Evolutionary conservation across 164 flowering plant genomes (phyloP).

Genomic region (Sextonia rubra): DNA sequence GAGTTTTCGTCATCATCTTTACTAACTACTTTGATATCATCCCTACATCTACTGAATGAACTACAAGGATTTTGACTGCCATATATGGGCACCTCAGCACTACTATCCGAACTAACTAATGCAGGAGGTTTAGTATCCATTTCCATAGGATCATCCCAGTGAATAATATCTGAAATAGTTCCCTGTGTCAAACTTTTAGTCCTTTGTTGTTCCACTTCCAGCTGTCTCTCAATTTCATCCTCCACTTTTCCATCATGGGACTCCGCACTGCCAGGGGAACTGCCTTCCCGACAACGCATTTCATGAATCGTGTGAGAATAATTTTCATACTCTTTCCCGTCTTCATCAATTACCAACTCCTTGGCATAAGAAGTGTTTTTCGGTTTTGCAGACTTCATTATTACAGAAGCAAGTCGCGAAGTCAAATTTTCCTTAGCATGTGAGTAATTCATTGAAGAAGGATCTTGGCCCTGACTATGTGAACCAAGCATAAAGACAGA

Average conservation of each 20-base stretch:
- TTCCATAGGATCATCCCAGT: slow-evolving; percentile 28
- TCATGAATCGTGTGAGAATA: slow-evolving; percentile 11
- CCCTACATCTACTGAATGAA: slow-evolving; percentile 32
- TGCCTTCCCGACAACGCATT: slow-evolving; percentile 21
- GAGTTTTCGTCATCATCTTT: slow-evolving; percentile 97
- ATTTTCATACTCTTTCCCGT: slow-evolving; percentile 29
- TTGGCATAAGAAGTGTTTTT: slow-evolving; percentile 30
- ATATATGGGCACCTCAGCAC: slow-evolving; percentile 33
- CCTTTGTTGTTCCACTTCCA: slow-evolving; percentile 22
- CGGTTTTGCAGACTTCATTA: slow-evolving; percentile 37
- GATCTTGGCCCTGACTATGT: slow-evolving; percentile 20
- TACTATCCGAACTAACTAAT: slow-evolving; percentile 49
- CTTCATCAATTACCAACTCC: slow-evolving; percentile 26
- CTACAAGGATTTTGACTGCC: slow-evolving; percentile 30
- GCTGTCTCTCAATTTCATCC: slow-evolving; percentile 16
- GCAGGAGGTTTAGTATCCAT: slow-evolving; percentile 43
- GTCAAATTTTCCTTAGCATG: slow-evolving; percentile 23
- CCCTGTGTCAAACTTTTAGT: slow-evolving; percentile 18
- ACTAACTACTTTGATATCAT: slow-evolving; percentile 56
- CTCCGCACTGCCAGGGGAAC: slow-evolving; percentile 17
- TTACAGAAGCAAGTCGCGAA: slow-evolving; percentile 28
- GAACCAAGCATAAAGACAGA: slow-evolving; percentile 24
- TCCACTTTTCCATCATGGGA: slow-evolving; percentile 32
- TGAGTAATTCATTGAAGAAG: slow-evolving; percentile 21
- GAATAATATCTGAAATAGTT: slow-evolving; percentile 22